Percentiles rank a stretch among this genome's conserved stretches.
Evolutionary conservation across 768 basidiomycete species (phyloP).

Genomic region (Boletus reticuloceps): DNA sequence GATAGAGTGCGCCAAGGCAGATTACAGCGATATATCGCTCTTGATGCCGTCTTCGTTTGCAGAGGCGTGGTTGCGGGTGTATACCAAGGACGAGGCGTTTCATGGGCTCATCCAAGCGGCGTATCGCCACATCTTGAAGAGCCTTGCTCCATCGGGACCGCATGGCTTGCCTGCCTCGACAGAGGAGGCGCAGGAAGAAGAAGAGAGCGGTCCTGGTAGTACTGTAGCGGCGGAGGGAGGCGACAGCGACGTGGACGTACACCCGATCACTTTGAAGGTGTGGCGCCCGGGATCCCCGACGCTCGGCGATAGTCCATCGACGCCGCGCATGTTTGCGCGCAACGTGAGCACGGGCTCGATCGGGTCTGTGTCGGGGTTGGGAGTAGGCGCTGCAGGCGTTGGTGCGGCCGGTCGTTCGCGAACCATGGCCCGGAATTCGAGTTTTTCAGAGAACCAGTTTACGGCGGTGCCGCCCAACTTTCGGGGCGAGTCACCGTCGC

Average conservation of each 20-base stretch:
- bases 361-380: neutral
- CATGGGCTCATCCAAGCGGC: conserved; percentile 66
- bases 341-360: conserved; percentile 11
- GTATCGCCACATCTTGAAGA: conserved; percentile 46
- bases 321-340: conserved; percentile 31
- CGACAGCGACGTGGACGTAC: conserved; percentile 13
- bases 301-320: conserved; percentile 12
- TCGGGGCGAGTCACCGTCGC: conserved; percentile 28
- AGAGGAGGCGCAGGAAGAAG: conserved; percentile 2
- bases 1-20: conserved; percentile 44
- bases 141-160: conserved; percentile 10
- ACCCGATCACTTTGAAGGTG: conserved; percentile 23
- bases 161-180: neutral
- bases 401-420: conserved; percentile 7
- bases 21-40: conserved; percentile 58
- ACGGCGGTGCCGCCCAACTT: conserved; percentile 43
- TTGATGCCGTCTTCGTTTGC: conserved; percentile 65
- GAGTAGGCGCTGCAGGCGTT: neutral
- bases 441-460: conserved; percentile 42
- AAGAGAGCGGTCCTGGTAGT: neutral
- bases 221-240: neutral
- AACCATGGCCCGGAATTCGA: conserved; percentile 26
- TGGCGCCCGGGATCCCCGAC: neutral
- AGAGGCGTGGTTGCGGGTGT: conserved; percentile 68
- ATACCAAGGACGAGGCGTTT: conserved; percentile 58